Evolutionary conservation across 331 rosid genomes (phyloP).

Genomic region (Erythrophleum ivorense): DNA sequence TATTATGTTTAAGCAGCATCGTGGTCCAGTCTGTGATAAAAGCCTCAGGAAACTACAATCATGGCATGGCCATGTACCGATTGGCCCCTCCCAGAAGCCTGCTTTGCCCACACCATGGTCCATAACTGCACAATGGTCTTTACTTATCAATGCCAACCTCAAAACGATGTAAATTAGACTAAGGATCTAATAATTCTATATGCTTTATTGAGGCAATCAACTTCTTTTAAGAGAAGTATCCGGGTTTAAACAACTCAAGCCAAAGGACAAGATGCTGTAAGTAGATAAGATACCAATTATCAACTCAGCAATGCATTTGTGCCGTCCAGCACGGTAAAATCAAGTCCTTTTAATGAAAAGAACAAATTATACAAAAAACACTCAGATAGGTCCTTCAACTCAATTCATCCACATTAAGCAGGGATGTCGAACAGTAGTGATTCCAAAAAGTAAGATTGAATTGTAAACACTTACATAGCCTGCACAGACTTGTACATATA

Average conservation of each 20-base stretch:
- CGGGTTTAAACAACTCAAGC: background rate
- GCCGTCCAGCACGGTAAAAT: background rate
- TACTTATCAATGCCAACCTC: background rate
- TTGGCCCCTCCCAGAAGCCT: background rate
- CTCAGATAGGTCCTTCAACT: background rate
- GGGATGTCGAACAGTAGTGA: background rate
- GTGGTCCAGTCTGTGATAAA: slow-evolving; percentile 6
- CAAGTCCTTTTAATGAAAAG: background rate
- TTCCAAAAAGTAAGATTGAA: background rate
- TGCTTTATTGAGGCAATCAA: background rate
- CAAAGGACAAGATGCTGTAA: background rate
- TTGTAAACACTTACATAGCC: background rate
- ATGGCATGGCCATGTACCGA: background rate
- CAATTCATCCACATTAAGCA: background rate
- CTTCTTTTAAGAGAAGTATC: slow-evolving; percentile 8
- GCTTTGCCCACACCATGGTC: background rate
- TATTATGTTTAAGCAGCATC: slow-evolving; percentile 23
- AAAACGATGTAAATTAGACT: background rate
- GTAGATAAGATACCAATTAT: background rate
- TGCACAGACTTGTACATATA: background rate
- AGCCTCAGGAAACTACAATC: background rate
- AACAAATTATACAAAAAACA: slow-evolving; percentile 19
- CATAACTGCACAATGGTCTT: background rate
- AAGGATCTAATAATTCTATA: background rate
- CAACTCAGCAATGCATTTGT: background rate